These are phyloP conservation scores for Heritiera fomes DNA, from an alignment of 345 rosid genomes.

Conservation along the genomic window DNA sequence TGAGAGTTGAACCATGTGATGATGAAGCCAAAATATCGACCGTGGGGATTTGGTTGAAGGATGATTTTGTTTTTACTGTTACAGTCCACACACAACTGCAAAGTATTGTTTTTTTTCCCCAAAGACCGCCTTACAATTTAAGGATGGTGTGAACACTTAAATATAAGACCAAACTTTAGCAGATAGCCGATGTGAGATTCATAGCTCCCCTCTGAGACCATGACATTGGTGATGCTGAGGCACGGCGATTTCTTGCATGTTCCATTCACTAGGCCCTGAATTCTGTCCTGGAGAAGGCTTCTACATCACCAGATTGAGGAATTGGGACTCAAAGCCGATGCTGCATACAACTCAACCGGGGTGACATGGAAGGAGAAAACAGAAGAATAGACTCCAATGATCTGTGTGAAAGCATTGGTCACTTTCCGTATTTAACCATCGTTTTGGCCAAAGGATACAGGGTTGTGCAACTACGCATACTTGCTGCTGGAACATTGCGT, in stretches of 20 bases:
- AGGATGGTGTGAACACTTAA: too few species aligned
- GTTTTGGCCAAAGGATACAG: not conserved
- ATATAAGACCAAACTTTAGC: too few species aligned
- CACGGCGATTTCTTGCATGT: constrained; percentile 21
- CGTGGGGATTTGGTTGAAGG: constrained; percentile 48
- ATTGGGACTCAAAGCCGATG: constrained; percentile 46
- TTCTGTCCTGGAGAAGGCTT: constrained; percentile 51
- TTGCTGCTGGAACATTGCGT: not conserved
- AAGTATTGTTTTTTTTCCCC: not conserved
- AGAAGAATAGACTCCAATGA: not conserved
- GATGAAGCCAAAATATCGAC: constrained; percentile 45
- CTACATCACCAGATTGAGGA: constrained; percentile 29
- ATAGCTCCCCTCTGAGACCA: too few species aligned
- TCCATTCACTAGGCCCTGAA: constrained; percentile 36
- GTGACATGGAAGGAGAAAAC: not conserved
- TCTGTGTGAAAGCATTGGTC: not conserved
- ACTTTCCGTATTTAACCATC: not conserved
- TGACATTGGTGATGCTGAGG: constrained; percentile 16
- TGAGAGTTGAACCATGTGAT: constrained; percentile 44
- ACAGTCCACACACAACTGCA: not conserved
- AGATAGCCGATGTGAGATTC: too few species aligned
- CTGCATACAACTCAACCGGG: constrained; percentile 44
- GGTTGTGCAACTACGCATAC: not conserved
- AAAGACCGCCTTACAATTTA: too few species aligned
- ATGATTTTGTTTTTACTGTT: constrained; percentile 39